Evolutionary conservation across 139 green algal genomes (phyloP).

Genomic region (Picochlorum costavermella): DNA sequence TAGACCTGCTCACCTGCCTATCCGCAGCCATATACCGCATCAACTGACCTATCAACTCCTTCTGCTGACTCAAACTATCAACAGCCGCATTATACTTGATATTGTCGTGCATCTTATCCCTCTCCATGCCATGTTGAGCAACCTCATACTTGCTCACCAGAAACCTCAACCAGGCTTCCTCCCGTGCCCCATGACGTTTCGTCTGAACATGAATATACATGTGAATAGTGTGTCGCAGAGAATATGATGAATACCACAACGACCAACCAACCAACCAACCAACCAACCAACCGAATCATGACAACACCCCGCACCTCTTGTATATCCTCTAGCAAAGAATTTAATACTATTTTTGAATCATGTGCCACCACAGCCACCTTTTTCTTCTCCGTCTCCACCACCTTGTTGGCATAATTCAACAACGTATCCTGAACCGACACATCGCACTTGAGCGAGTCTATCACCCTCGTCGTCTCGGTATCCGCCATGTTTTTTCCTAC

Average conservation of each 20-base stretch:
- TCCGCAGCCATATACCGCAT: not conserved
- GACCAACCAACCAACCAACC: too few relatives aligned
- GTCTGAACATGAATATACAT: not conserved
- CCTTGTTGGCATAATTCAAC: not conserved
- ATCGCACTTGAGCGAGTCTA: not conserved
- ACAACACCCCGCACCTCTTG: not conserved
- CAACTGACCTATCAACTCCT: not conserved
- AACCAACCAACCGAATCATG: not conserved
- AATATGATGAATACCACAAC: too few relatives aligned
- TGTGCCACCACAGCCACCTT: not conserved
- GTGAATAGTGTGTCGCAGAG: too few relatives aligned
- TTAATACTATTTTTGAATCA: not conserved
- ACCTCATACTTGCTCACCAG: slow-evolving; percentile 3
- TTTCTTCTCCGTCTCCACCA: not conserved
- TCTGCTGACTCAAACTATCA: slow-evolving; percentile 1
- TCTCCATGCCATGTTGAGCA: not conserved
- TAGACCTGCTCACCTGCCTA: not conserved
- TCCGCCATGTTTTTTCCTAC: too few relatives aligned
- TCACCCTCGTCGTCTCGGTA: not conserved
- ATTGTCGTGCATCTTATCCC: not conserved
- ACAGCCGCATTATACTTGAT: not conserved
- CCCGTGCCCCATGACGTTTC: not conserved
- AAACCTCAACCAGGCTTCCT: not conserved
- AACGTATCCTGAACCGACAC: not conserved
- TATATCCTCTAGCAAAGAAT: not conserved